A percentile compares a stretch with the other conserved stretches of the same genome.
phyloP scores from a whole-genome alignment of 225 moss, liverwort and hornwort species.

The Lunularia cruciata region DNA sequence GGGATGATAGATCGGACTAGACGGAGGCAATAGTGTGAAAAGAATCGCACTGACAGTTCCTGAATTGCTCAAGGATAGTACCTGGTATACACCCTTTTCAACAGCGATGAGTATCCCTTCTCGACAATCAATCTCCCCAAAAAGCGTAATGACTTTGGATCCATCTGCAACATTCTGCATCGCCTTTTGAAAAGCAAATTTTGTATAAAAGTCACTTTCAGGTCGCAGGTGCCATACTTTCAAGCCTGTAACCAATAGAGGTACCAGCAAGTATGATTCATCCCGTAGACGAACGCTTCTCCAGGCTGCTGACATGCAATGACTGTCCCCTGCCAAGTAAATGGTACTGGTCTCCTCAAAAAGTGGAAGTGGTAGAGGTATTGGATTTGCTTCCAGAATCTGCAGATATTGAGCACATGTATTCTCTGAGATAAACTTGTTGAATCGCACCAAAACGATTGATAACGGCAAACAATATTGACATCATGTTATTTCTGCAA shows the following conservation, averaged over 20 bases:
- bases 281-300: conserved; percentile 36
- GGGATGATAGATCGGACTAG: neutral
- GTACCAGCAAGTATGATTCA: conserved; percentile 29
- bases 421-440: too few species aligned
- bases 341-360: conserved; percentile 24
- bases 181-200: conserved; percentile 34
- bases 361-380: conserved; percentile 33
- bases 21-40: too few species aligned
- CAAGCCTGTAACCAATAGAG: conserved; percentile 40
- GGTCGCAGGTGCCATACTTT: conserved; percentile 50
- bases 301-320: conserved; percentile 52
- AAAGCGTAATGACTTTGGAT: conserved; percentile 38
- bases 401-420: neutral
- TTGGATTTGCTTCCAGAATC: conserved; percentile 37
- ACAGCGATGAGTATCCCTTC: conserved; percentile 37
- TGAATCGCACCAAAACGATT: too few species aligned
- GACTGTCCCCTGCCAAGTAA: conserved; percentile 47
- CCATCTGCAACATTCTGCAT: conserved; percentile 42
- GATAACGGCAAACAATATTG: too few species aligned
- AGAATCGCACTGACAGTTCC: too few species aligned
- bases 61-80: neutral
- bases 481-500: too few species aligned
- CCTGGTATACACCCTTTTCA: conserved; percentile 37
- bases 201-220: conserved; percentile 44
- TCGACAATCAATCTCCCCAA: conserved; percentile 46